phyloP scores from a whole-genome alignment of 2,329 filamentous ascomycete species.

The Claviceps digitariae region DNA sequence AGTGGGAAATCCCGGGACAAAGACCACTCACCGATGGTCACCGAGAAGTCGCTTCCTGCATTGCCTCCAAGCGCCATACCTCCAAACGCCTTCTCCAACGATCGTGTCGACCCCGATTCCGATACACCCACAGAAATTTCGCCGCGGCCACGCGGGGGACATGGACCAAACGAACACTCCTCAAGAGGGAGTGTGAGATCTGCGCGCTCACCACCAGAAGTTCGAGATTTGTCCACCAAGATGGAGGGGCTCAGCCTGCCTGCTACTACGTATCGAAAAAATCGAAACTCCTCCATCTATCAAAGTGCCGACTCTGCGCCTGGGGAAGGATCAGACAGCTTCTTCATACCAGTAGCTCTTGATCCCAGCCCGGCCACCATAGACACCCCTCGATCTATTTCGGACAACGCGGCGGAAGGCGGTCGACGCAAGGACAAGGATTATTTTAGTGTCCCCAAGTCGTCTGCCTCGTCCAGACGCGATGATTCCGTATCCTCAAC shows the following conservation, averaged over 20 bases:
- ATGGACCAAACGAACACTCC: conserved; percentile 38
- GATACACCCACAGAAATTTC: conserved; percentile 59
- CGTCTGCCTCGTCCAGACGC: conserved; percentile 30
- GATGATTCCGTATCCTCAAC: conserved; percentile 44
- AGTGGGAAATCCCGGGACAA: conserved; percentile 47
- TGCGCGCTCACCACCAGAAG: conserved; percentile 43
- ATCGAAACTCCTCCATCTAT: conserved; percentile 58
- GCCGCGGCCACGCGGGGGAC: conserved; percentile 41
- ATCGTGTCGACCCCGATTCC: conserved; percentile 46
- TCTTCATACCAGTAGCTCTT: conserved; percentile 63
- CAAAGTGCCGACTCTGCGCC: conserved; percentile 30
- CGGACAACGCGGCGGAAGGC: conserved; percentile 31
- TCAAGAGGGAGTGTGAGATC: conserved; percentile 40
- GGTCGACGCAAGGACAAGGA: conserved; percentile 41
- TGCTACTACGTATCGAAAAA: conserved; percentile 63
- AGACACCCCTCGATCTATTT: conserved; percentile 39
- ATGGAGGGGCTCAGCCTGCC: conserved; percentile 56
- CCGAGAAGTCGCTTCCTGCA: conserved; percentile 87
- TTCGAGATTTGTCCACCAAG: conserved; percentile 24
- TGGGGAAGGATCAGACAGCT: conserved; percentile 50
- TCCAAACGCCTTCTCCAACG: conserved; percentile 46
- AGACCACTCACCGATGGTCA: conserved; percentile 51
- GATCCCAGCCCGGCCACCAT: conserved; percentile 52
- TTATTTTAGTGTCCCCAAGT: conserved; percentile 40
- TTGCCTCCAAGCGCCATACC: conserved; percentile 64